Percentiles rank a stretch among this genome's conserved stretches.
These are phyloP conservation scores for Yamadazyma takamatsuzukensis DNA, from an alignment of 805 yeast genomes.

Conservation along the genomic window DNA sequence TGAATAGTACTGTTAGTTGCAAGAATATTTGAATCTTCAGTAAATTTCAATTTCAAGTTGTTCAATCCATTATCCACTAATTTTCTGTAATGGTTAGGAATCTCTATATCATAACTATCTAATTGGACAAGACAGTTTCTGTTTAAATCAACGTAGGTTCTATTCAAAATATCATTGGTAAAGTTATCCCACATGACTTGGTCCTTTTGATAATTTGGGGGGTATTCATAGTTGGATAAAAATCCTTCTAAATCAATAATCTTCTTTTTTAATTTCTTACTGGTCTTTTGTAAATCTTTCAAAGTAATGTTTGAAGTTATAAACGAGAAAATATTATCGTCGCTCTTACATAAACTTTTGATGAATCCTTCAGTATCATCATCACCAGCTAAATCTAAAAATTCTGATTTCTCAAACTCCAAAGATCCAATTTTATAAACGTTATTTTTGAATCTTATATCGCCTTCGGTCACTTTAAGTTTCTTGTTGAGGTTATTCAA, in stretches of 20 bases:
- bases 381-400: conserved; percentile 34
- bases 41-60: conserved; percentile 29
- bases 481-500: conserved; percentile 4
- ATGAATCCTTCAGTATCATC: conserved; percentile 58
- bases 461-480: conserved; percentile 14
- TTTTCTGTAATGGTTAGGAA: conserved; percentile 23
- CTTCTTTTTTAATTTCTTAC: conserved; percentile 29
- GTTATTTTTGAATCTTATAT: conserved; percentile 21
- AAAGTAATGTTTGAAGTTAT: conserved; percentile 41
- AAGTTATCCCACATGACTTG: conserved; percentile 34
- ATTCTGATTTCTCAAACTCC: conserved; percentile 51
- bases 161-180: conserved; percentile 25
- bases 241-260: conserved; percentile 26
- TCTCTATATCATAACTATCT: conserved; percentile 21
- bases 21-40: conserved; percentile 10
- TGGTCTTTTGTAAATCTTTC: conserved; percentile 39
- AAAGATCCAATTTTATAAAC: conserved; percentile 44
- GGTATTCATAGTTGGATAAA: conserved; percentile 31
- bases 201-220: conserved; percentile 21
- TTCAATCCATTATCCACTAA: conserved; percentile 31
- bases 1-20: conserved; percentile 1
- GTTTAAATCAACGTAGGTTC: conserved; percentile 25
- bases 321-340: conserved; percentile 35
- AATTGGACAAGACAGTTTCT: conserved; percentile 28
- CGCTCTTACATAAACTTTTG: conserved; percentile 31